Evolutionary conservation across 768 basidiomycete species (phyloP), one percentile per base, ranked within the genome.

Genomic region (Pluteus cervinus): DNA sequence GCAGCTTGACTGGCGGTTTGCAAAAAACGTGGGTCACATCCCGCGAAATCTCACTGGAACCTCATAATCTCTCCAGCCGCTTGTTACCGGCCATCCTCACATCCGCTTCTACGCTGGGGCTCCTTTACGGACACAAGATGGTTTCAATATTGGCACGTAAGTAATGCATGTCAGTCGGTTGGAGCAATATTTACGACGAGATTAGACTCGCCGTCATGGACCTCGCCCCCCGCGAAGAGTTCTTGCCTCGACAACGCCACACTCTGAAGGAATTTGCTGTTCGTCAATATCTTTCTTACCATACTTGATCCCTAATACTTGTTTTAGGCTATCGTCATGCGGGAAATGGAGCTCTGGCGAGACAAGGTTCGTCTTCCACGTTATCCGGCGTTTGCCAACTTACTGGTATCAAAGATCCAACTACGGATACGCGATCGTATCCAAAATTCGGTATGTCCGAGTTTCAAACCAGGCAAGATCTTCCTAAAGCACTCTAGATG

Each of bases 321-420:
- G 5, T 12, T 36, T 16, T 39, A 70, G 68, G 89, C 87, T 2
- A 81, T 97, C 39, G 82, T 83, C 12, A 88, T 96, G 83, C 77
- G 93, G 24, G 93, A 97, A 58, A 79, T 97, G 80, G 93, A 96
- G 55, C 65, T 96, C 2, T 96, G 91, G 91, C 68, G 83, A 42
- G 92, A 96, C 57, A 94, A 96, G 70, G 86, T 86, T 39, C 28
- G 55, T 40, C 15, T 1, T 21, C 41, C 22, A 24, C 12, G 31
- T 12, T 35, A 23, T 24, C 3, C 11, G 23, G 34, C 18, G 21
- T 17, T 31, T 29, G 10, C 9, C 16, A 35, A 24, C 25, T 15
- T 41, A 28, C 36, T 34, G 10, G 12, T 25, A 18, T 15, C 36
- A 25, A 22, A 86, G 86, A 90, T 93, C 36, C 92, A 93, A 62